Base-by-base conservation (phyloP, 257 asterid species). In the Solanum sejunctum region DNA sequence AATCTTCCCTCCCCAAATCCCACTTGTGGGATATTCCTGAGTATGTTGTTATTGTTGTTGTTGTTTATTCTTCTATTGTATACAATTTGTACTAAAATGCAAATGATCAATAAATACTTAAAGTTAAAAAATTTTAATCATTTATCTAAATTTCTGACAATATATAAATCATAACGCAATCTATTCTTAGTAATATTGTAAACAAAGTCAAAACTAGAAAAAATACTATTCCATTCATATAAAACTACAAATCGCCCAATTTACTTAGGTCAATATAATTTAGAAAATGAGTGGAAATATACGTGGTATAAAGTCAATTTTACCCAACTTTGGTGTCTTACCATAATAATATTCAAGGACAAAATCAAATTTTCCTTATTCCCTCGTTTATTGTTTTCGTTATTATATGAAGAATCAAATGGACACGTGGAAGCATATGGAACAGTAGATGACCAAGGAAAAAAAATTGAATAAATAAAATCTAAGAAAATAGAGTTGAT, bases 341-440 rank as follows among this genome's bases (percentile, higher is more conserved):
- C 26, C 8, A 17, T 36, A 36, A 36, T 36, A 4, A 36, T 39
- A 39, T 0, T 39, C 1, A 17, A 69, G 8, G 52, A 17, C 21
- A 3, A 32, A n/a, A 39, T 69, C 23, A 39, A 2, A 0, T 16
- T 36, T 69, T 15, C 21, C 3, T 39, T 69, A 39, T 69, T 36
- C 10, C 6, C 10, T 41, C 36, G 0, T 71, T 20, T 20, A 43
- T 71, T 43, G 43, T n/a, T 71, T 3, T 43, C 18, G 52, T 43
- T 71, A 43, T 43, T 71, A 71, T 71, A 71, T 71, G 80, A 71
- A 72, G 80, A 72, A 72, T 72, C 56, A 72, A 72, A 20, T 43
- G 56, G 56, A 18, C 80, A 72, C 56, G 80, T 72, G 52, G 80
- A 72, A 72, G 56, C 9, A 72, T 72, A n/a, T 72, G 7, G 18